These are phyloP conservation scores for Brasenia schreberi DNA, from an alignment of 164 flowering plant genomes.

Conservation along the genomic window DNA sequence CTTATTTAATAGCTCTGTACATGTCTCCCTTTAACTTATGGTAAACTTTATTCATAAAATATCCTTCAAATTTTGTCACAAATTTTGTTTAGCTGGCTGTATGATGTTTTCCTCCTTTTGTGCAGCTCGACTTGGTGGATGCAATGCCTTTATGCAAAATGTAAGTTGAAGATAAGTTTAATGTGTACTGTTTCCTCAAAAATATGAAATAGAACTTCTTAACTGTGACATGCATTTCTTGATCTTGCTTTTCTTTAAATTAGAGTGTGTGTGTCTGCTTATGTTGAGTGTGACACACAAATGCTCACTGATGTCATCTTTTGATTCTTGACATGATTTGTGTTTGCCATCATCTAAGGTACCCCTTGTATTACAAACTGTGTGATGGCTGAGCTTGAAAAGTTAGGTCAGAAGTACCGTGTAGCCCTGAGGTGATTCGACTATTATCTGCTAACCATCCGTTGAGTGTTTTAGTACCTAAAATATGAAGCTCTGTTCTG, in stretches of 20 bases:
- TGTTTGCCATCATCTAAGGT: constrained; percentile 26
- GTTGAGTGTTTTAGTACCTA: background rate
- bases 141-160: constrained; percentile 95
- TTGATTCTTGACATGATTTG: background rate
- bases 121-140: constrained; percentile 80
- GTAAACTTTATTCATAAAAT: too few species aligned
- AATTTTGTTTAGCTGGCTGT: background rate
- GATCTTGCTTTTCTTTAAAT: background rate
- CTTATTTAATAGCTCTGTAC: too few species aligned
- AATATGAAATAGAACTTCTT: too few species aligned
- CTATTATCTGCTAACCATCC: background rate
- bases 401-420: constrained; percentile 88
- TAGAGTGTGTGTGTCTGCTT: background rate
- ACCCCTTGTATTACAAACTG: constrained; percentile 93
- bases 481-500: background rate
- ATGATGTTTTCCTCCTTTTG: background rate
- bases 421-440: constrained; percentile 62
- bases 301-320: too few species aligned
- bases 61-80: too few species aligned
- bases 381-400: constrained; percentile 98
- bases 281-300: too few species aligned
- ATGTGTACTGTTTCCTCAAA: background rate
- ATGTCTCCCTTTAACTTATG: too few species aligned
- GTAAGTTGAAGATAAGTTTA: constrained; percentile 34
- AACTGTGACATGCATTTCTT: background rate